These are phyloP conservation scores for Trichosporon sp. DNA, from an alignment of 1,284 basidiomycete species.

Conservation along the genomic window DNA sequence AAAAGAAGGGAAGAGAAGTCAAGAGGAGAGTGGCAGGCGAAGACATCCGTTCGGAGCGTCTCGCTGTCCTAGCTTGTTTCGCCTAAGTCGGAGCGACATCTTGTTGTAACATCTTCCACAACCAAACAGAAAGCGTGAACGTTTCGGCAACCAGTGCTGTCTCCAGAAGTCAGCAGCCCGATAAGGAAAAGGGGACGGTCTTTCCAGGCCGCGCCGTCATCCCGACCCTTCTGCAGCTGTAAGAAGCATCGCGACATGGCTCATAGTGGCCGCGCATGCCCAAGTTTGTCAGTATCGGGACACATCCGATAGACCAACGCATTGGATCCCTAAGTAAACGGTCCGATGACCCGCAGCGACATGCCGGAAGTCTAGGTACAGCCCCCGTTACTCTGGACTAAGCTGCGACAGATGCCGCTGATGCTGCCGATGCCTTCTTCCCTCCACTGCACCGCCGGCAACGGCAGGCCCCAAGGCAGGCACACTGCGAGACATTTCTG, in stretches of 20 bases:
- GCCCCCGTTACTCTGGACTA: not conserved
- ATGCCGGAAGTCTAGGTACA: not conserved
- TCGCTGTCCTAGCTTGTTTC: no score
- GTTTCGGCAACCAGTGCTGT: no score
- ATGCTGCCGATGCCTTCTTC: no score
- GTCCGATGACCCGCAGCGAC: not conserved
- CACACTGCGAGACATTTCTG: not conserved
- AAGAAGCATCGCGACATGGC: not conserved
- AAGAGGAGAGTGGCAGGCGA: no score
- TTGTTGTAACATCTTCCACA: no score
- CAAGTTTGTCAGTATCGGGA: not conserved
- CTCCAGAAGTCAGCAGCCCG: no score
- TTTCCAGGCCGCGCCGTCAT: not conserved
- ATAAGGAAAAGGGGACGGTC: not conserved
- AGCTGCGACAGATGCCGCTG: not conserved
- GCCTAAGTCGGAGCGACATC: no score
- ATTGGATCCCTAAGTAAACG: not conserved
- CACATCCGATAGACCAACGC: not conserved
- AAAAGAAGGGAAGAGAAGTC: no score
- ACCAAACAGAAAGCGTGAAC: no score
- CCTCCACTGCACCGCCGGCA: not conserved
- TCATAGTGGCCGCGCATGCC: not conserved
- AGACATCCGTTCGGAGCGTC: no score
- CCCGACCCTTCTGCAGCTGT: no score
- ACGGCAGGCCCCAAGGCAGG: not conserved